phyloP scores from a whole-genome alignment of 352 stramenopile species.

The Phytophthora kernoviae region DNA sequence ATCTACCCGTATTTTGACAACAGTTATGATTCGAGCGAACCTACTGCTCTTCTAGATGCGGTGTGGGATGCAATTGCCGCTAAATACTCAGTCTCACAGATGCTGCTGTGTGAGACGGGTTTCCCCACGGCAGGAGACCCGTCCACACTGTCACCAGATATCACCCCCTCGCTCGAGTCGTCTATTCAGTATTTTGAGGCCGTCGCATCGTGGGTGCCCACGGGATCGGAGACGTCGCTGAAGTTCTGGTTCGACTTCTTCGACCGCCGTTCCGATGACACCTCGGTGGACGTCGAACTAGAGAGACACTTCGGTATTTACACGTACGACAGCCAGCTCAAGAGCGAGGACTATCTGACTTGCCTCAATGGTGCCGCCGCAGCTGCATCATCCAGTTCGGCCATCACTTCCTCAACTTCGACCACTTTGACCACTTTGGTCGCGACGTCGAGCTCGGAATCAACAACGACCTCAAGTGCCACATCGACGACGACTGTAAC shows the following conservation, averaged over 20 bases:
- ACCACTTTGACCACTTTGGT: background rate
- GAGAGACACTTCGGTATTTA: conserved; percentile 68
- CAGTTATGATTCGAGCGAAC: conserved; percentile 55
- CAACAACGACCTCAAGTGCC: conserved; percentile 9
- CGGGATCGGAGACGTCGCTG: conserved; percentile 28
- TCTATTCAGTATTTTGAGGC: conserved; percentile 34
- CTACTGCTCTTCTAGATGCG: conserved; percentile 43
- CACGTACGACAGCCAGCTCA: conserved; percentile 49
- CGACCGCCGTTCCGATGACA: conserved; percentile 56
- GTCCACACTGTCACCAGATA: conserved; percentile 37
- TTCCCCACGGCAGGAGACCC: conserved; percentile 50
- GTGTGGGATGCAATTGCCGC: conserved; percentile 52
- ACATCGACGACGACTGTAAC: background rate
- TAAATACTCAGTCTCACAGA: conserved; percentile 46
- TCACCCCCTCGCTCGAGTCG: conserved; percentile 42
- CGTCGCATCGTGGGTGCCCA: conserved; percentile 24
- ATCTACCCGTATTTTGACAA: conserved; percentile 70
- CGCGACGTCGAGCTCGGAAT: background rate
- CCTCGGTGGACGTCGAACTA: conserved; percentile 36
- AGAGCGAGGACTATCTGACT: conserved; percentile 40
- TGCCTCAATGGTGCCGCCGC: conserved; percentile 6
- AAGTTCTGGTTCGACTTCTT: conserved; percentile 73
- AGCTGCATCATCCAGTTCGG: conserved; percentile 27
- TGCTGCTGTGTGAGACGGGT: conserved; percentile 63
- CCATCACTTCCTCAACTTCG: conserved; percentile 12